Percentiles rank a stretch among this genome's conserved stretches.
phyloP scores from a whole-genome alignment of 2,329 filamentous ascomycete species.

The Monosporascus sp. region DNA sequence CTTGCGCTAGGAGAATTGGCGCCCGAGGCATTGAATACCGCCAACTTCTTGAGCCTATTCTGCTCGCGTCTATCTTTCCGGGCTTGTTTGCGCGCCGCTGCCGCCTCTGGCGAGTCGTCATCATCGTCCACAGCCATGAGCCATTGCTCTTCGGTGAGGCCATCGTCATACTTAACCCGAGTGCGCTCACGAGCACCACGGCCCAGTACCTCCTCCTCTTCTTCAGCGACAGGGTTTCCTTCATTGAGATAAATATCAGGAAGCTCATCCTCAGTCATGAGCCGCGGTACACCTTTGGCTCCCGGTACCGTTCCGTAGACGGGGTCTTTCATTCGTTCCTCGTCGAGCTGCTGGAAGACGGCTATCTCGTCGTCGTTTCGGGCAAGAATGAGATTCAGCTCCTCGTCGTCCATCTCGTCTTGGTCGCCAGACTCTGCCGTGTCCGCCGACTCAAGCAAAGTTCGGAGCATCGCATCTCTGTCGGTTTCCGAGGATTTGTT shows the following conservation, averaged over 20 bases:
- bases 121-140: constrained; percentile 96
- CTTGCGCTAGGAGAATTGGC: constrained; percentile 77
- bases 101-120: constrained; percentile 88
- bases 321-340: constrained; percentile 60
- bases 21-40: constrained; percentile 27
- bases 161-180: constrained; percentile 92
- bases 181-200: constrained; percentile 94
- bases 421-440: constrained; percentile 66
- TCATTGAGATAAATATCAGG: constrained; percentile 93
- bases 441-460: constrained; percentile 80
- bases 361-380: constrained; percentile 74
- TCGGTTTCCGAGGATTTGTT: constrained; percentile 99
- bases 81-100: constrained; percentile 83
- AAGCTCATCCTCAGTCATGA: constrained; percentile 82
- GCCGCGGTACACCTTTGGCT: constrained; percentile 64
- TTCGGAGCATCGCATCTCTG: constrained; percentile 92
- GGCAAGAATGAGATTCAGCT: constrained; percentile 90
- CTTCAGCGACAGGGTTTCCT: constrained; percentile 73
- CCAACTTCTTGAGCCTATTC: constrained; percentile 64
- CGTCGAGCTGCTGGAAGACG: constrained; percentile 79
- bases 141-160: constrained; percentile 98
- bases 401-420: constrained; percentile 98
- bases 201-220: constrained; percentile 71
- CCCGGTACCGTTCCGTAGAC: constrained; percentile 64
- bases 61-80: constrained; percentile 72